These are phyloP conservation scores for Pythium diclinum DNA, from an alignment of 352 stramenopile genomes.

Conservation along the genomic window DNA sequence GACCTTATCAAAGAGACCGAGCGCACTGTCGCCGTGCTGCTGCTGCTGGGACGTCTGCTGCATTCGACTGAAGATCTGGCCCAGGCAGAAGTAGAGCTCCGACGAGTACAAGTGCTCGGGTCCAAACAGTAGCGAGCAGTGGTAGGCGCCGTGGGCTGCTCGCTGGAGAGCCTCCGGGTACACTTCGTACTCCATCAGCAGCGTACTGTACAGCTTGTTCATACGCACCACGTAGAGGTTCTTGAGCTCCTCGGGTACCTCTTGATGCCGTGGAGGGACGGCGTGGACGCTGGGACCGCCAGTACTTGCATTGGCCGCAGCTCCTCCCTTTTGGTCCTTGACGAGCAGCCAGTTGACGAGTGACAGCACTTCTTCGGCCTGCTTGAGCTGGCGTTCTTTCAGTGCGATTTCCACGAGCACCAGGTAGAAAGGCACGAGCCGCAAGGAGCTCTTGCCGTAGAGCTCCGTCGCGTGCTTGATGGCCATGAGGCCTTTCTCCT, in stretches of 20 bases:
- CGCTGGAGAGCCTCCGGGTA: slow-evolving; percentile 56
- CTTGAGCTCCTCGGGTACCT: slow-evolving; percentile 49
- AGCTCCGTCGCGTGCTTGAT: slow-evolving; percentile 45
- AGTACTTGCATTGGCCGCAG: slow-evolving; percentile 7
- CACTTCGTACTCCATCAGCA: slow-evolving; percentile 50
- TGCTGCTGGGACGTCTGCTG: slow-evolving; percentile 28
- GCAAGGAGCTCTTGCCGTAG: slow-evolving; percentile 52
- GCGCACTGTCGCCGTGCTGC: slow-evolving; percentile 41
- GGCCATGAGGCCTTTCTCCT: slow-evolving; percentile 39
- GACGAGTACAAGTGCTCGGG: slow-evolving; percentile 73
- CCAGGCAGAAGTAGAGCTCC: slow-evolving; percentile 72
- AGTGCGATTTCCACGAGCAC: slow-evolving; percentile 62
- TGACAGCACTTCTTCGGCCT: slow-evolving; percentile 61
- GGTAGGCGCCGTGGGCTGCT: slow-evolving; percentile 63
- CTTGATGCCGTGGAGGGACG: background rate
- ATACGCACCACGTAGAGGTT: slow-evolving; percentile 64
- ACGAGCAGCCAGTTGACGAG: slow-evolving; percentile 74
- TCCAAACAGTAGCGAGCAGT: slow-evolving; percentile 65
- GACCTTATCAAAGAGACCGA: slow-evolving; percentile 74
- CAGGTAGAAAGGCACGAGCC: slow-evolving; percentile 64
- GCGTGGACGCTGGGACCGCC: slow-evolving; percentile 16
- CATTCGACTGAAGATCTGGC: slow-evolving; percentile 46
- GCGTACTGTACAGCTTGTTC: slow-evolving; percentile 69
- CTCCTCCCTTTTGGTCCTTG: slow-evolving; percentile 39
- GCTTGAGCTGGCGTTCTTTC: slow-evolving; percentile 54